A percentile compares a stretch with the other conserved stretches of the same genome.
These are phyloP conservation scores for Xylaria sp. DNA, from an alignment of 2,329 filamentous ascomycete genomes.

Conservation along the genomic window DNA sequence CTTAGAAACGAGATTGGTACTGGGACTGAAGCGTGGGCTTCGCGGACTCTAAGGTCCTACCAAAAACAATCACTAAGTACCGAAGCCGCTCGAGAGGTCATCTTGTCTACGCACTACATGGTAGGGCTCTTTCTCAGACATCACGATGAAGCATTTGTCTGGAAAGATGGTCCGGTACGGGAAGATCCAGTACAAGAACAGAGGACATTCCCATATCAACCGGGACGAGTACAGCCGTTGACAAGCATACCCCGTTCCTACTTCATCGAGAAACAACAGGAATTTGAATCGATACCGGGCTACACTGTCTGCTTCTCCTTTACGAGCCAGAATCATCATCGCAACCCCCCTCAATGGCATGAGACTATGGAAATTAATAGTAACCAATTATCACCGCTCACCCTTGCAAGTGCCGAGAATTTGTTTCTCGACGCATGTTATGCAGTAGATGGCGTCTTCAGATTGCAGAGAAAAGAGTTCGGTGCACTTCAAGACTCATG, in stretches of 20 bases:
- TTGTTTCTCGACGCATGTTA: conserved; percentile 59
- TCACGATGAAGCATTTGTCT: conserved; percentile 62
- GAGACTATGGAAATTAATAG: conserved; percentile 58
- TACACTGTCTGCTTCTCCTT: conserved; percentile 60
- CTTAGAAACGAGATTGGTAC: conserved; percentile 53
- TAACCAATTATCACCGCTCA: conserved; percentile 60
- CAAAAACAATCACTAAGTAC: conserved; percentile 59
- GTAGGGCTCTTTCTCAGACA: conserved; percentile 61
- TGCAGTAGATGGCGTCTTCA: conserved; percentile 55
- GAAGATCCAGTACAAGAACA: conserved; percentile 52
- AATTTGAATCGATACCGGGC: conserved; percentile 60
- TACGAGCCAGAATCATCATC: conserved; percentile 54
- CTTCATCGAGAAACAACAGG: conserved; percentile 57
- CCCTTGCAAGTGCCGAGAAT: conserved; percentile 57
- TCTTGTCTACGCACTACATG: conserved; percentile 61
- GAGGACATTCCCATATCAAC: conserved; percentile 54
- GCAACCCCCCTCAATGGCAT: conserved; percentile 52
- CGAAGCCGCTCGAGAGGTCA: conserved; percentile 57
- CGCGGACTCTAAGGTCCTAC: conserved; percentile 61
- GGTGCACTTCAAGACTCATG: conserved; percentile 54
- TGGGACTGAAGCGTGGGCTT: conserved; percentile 55
- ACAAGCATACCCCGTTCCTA: conserved; percentile 58
- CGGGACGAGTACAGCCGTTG: conserved; percentile 57
- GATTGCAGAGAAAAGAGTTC: conserved; percentile 54
- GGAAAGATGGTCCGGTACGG: conserved; percentile 57